phyloP scores from a whole-genome alignment of 208 protist genomes.

The Plasmodiophora brassicae region DNA sequence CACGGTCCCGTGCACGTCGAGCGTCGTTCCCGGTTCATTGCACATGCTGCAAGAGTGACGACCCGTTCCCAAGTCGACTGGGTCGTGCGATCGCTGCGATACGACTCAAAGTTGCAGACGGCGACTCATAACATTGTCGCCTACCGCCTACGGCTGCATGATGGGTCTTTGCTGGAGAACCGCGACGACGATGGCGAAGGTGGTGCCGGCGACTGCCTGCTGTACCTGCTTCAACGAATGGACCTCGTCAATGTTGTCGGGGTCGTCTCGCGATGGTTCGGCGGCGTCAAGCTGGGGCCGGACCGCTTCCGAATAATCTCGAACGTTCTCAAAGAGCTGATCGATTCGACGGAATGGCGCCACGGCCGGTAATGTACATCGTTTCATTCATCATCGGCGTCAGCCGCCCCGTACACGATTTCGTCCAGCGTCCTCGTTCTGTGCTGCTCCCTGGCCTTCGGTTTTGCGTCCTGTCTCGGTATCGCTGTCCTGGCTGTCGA shows the following conservation, averaged over 20 bases:
- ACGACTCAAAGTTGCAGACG: slow-evolving; percentile 47
- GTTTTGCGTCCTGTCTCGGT: too few species aligned
- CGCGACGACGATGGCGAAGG: slow-evolving; percentile 86
- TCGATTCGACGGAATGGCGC: neutral
- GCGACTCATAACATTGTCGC: slow-evolving; percentile 77
- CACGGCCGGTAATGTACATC: too few species aligned
- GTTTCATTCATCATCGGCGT: too few species aligned
- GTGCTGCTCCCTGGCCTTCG: too few species aligned
- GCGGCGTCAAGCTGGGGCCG: slow-evolving; percentile 81
- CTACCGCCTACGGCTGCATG: slow-evolving; percentile 73
- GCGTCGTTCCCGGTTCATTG: slow-evolving; percentile 8
- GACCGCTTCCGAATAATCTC: slow-evolving; percentile 72
- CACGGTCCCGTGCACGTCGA: neutral
- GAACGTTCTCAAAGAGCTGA: neutral
- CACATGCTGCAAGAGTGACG: slow-evolving; percentile 17
- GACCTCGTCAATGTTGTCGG: slow-evolving; percentile 55
- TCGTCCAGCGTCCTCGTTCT: too few species aligned
- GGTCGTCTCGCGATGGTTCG: slow-evolving; percentile 88
- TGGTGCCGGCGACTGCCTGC: slow-evolving; percentile 66
- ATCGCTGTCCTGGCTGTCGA: too few species aligned
- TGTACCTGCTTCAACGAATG: slow-evolving; percentile 48
- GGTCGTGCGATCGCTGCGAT: slow-evolving; percentile 27
- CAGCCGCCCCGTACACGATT: too few species aligned
- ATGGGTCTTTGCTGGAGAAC: slow-evolving; percentile 63
- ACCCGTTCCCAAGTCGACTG: slow-evolving; percentile 40